Evolutionary conservation across 2,329 filamentous ascomycete genomes (phyloP), one percentile per base, ranked within the genome.

Genomic region (Cryphonectria radicalis): DNA sequence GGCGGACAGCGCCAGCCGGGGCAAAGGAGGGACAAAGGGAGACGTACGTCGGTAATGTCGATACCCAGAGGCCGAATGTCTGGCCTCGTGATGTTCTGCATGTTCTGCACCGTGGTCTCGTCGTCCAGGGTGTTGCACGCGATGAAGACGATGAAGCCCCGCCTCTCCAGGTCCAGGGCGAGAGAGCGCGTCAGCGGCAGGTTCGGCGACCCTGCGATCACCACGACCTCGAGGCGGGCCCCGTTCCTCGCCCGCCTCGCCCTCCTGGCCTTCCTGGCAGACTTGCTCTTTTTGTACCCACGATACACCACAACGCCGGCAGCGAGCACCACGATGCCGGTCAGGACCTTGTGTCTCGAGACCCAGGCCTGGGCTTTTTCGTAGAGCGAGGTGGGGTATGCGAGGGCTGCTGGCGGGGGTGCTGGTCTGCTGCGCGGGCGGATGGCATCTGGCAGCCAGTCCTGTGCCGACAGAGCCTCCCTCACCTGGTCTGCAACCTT

Each of bases 131-230:
- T 93, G 74, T 90, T 92, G 77, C 94, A 95, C 0, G 97, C 93
- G 72, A 99, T 86, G 80, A 94, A 99, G 70, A 98, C 93, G 73
- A 98, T 93, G 80, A 97, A 98, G 5, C 96, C 96, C 74, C 94
- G 90, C 72, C 94, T 87, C 82, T 98, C 96, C 75, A 99, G 85
- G 78, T 99, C 96, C 64, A 95, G 82, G 2, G 94, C 90, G 68
- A 98, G 85, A 14, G 93, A 94, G 77, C 91, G 92, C 8, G 94
- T 95, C 77, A 98, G 86, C 22, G 95, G 92, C 77, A 97, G 90
- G 66, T 91, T 89, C 2, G 94, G 92, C 28, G 93, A 94, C n/a
- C 95, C 95, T 32, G 94, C 94, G 73, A 98, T 88, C 40, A 98
- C 92, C 79, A 90, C 84, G 6, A 98, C 95, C 81, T 99, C 96